Conservation (phyloP, 2,329 filamentous ascomycete genomes). For the Zymoseptoria brevis region DNA sequence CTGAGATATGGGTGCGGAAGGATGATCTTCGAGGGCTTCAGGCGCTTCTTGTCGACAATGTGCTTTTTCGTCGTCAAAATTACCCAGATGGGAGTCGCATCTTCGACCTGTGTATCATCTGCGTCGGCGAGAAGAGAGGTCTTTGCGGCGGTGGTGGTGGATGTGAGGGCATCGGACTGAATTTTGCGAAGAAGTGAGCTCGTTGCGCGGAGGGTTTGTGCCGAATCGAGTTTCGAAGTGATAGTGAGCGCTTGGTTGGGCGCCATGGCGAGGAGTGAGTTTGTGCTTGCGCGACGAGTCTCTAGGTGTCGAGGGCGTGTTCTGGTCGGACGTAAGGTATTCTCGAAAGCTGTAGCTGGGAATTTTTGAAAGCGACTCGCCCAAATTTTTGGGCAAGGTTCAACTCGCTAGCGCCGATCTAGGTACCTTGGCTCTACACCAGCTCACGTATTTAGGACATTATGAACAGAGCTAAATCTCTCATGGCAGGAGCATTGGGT, state of each 20-base stretch:
- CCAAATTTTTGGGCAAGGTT: not conserved
- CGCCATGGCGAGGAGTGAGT: constrained; percentile 17
- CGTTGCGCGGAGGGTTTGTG: constrained; percentile 51
- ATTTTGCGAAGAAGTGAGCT: constrained; percentile 50
- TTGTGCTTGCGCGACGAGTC: not conserved
- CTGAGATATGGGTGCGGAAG: constrained; percentile 54
- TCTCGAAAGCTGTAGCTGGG: not conserved
- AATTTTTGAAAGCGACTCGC: not conserved
- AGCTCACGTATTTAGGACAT: too few species aligned
- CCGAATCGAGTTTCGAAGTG: constrained; percentile 38
- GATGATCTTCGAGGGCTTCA: constrained; percentile 75
- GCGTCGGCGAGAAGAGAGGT: constrained; percentile 48
- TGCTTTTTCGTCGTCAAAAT: constrained; percentile 58
- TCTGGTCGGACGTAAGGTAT: not conserved
- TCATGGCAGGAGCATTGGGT: too few species aligned
- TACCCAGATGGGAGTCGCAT: constrained; percentile 52
- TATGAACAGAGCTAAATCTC: too few species aligned
- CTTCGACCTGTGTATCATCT: constrained; percentile 39
- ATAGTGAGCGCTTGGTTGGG: constrained; percentile 30
- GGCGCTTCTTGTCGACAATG: constrained; percentile 62
- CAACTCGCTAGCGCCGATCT: not conserved
- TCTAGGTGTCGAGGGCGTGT: not conserved
- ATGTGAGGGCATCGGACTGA: constrained; percentile 34
- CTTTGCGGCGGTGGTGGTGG: constrained; percentile 43
- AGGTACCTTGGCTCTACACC: too few species aligned